Conservation (phyloP, 129 eudicot genomes). For the Pulicaria dysenterica region DNA sequence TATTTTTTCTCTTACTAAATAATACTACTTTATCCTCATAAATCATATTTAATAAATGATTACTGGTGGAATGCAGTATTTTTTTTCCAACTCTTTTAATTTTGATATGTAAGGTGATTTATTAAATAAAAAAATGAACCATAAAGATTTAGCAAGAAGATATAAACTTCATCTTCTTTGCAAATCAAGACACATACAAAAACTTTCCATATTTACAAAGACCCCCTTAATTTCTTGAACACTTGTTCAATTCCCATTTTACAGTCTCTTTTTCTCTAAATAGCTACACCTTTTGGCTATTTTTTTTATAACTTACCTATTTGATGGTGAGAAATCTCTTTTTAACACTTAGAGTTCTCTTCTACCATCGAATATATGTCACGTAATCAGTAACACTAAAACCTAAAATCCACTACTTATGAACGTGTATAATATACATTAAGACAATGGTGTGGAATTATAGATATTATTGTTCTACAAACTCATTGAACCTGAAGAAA, state of each 20-base stretch:
- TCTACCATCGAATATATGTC: conserved; percentile 33
- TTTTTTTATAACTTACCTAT: conserved; percentile 30
- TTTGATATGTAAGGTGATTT: too few relatives aligned
- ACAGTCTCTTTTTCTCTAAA: not conserved
- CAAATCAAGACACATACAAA: conserved; percentile 30
- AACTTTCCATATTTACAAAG: conserved; percentile 34
- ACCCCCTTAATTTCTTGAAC: conserved; percentile 26
- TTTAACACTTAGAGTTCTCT: conserved; percentile 30
- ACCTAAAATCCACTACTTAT: conserved; percentile 34
- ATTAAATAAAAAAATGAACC: not conserved
- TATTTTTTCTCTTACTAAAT: not conserved
- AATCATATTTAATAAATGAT: too few relatives aligned
- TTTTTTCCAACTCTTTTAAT: too few relatives aligned
- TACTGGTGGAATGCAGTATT: too few relatives aligned
- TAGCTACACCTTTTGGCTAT: conserved; percentile 20
- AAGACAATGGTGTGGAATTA: not conserved
- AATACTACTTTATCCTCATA: not conserved
- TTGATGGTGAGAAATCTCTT: conserved; percentile 42
- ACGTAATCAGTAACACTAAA: conserved; percentile 15
- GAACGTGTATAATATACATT: conserved; percentile 30
- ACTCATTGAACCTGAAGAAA: conserved; percentile 11
- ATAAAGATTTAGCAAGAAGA: too few relatives aligned
- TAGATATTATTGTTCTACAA: conserved; percentile 14
- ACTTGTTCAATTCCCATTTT: conserved; percentile 18
- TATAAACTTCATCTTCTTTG: not conserved